These are phyloP conservation scores for Knoxdaviesia proteae DNA, from an alignment of 2,329 filamentous ascomycete genomes.

Conservation along the genomic window DNA sequence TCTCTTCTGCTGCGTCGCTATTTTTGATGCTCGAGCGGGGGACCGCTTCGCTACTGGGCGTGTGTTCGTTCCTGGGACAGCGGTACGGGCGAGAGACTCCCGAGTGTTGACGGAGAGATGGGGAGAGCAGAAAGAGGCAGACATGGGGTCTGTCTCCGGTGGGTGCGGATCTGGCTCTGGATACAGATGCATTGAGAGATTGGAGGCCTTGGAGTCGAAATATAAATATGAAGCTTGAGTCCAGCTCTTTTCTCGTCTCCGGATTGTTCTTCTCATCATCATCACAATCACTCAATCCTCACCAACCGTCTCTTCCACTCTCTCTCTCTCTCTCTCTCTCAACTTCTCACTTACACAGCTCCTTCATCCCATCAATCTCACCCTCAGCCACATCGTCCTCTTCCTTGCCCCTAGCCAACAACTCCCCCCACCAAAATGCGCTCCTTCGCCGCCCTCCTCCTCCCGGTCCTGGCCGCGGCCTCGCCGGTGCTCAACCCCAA, in stretches of 20 bases:
- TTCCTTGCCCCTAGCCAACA: background rate
- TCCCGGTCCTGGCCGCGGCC: slow-evolving; percentile 16
- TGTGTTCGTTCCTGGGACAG: too few species aligned
- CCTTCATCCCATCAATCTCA: background rate
- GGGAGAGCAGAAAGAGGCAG: background rate
- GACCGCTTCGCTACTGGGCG: too few species aligned
- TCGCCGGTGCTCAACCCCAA: slow-evolving; percentile 12
- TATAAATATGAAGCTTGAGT: background rate
- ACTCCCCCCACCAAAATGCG: slow-evolving; percentile 14
- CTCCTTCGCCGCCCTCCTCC: slow-evolving; percentile 13
- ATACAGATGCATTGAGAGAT: background rate
- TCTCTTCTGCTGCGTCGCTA: too few species aligned
- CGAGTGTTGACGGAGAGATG: too few species aligned
- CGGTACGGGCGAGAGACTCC: too few species aligned
- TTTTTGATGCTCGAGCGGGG: too few species aligned
- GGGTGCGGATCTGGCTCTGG: too few species aligned
- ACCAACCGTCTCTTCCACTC: slow-evolving; percentile 1
- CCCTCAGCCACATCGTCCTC: background rate
- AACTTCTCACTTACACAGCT: background rate
- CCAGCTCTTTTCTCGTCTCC: background rate
- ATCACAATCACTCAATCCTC: background rate
- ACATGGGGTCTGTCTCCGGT: background rate
- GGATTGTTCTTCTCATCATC: background rate
- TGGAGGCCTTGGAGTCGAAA: background rate
- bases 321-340: background rate